Conservation (phyloP, 2,329 filamentous ascomycete genomes). For the Waltergamsia citrina region DNA sequence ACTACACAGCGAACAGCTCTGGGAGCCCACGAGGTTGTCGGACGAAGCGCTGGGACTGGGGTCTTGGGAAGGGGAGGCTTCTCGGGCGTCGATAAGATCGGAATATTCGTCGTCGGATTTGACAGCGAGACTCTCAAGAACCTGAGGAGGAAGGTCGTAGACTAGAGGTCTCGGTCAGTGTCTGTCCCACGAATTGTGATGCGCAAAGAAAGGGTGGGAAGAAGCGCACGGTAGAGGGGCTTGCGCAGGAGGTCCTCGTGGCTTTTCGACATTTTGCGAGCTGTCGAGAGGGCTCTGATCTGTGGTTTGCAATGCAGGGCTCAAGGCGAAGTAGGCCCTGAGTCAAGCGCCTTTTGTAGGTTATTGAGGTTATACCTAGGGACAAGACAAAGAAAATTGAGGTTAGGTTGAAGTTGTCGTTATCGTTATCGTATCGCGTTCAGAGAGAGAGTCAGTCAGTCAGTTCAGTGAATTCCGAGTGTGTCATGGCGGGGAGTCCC, state of each 20-base stretch:
- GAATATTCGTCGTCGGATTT: conserved; percentile 21
- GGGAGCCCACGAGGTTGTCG: conserved; percentile 48
- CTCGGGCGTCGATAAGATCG: conserved; percentile 10
- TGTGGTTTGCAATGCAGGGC: no score
- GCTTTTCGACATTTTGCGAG: conserved; percentile 27
- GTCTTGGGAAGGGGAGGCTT: conserved; percentile 10
- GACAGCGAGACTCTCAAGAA: conserved; percentile 57
- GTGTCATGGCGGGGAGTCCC: no score
- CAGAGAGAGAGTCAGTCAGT: no score
- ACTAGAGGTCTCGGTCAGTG: conserved; percentile 36
- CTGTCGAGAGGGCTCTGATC: no score
- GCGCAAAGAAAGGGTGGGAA: not conserved
- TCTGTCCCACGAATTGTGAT: not conserved
- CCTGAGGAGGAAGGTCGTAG: conserved; percentile 71
- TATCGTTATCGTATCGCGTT: no score
- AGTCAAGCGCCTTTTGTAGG: no score
- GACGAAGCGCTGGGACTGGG: conserved; percentile 11
- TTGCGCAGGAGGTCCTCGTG: conserved; percentile 36
- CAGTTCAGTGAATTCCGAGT: no score
- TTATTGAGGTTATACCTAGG: no score
- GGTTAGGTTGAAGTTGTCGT: no score
- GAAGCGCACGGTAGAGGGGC: conserved; percentile 40
- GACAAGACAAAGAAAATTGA: no score
- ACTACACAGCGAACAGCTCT: conserved; percentile 73
- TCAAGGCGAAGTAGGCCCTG: no score